Base-by-base conservation (phyloP, 2,329 filamentous ascomycete species). In the Cladophialophora immunda region DNA sequence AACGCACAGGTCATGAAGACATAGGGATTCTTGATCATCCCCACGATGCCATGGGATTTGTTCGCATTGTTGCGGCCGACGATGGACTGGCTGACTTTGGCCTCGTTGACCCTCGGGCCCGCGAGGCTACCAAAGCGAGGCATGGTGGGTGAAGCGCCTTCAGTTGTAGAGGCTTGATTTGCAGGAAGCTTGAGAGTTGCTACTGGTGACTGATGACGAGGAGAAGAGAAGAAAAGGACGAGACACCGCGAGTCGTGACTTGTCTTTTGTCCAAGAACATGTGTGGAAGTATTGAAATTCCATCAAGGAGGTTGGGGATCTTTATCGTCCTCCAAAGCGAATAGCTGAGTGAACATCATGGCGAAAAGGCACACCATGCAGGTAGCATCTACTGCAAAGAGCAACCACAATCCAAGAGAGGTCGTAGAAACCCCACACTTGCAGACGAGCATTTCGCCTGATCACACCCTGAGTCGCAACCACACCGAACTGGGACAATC, bases 51-150 rank as follows among this genome's bases (percentile, higher is more conserved):
- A 17, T 38, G 36, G 17, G 36, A 5, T 38, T 38, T 38, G 36
- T 38, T 38, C 36, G 36, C 36, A 38, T 38, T 38, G 36, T 38
- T 38, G 36, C 36, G 36, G 36, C 36, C 36, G 36, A 38, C 36
- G 36, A 38, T 38, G 36, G 36, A 38, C 36, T 38, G 36, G 36
- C 36, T 38, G 36, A 38, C 36, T 17, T 38, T 38, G 36, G 15
- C 36, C 17, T 38, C 36, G 17, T 38, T 38, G 15, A n/a, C 36
- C 17, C 36, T 38, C 13, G 36, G 13, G 36, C 36, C 36, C 5
- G 36, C 36, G 36, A 38, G 15, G 36, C 36, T 38, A 17, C 36
- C 36, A 13, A 38, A 17, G 36, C 36, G 36, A 38, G 36, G 36
- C 36, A 38, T 38, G 1, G 15, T 17, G 15, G 13, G 36, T 3